phyloP scores from a whole-genome alignment of 2,329 filamentous ascomycete species.

The Nannizziopsis barbatae region DNA sequence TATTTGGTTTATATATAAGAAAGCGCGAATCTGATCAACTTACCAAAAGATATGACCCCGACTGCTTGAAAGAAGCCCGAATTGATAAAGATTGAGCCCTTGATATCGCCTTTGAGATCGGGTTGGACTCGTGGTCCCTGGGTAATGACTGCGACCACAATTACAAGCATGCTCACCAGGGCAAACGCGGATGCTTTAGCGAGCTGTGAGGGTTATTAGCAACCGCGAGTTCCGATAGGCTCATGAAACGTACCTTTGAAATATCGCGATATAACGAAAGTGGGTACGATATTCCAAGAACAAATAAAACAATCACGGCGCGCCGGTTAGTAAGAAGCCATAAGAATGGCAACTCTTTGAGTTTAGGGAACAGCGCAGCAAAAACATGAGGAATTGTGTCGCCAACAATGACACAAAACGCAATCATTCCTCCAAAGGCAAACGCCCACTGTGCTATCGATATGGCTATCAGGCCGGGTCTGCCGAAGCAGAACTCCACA shows the following conservation, averaged over 20 bases:
- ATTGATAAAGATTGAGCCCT: slow-evolving; percentile 64
- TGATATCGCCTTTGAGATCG: slow-evolving; percentile 61
- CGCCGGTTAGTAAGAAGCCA: slow-evolving; percentile 71
- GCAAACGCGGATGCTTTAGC: slow-evolving; percentile 93
- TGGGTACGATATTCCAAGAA: slow-evolving; percentile 76
- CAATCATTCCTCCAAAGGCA: slow-evolving; percentile 97
- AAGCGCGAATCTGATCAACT: slow-evolving; percentile 18
- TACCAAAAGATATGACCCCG: slow-evolving; percentile 95
- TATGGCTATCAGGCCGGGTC: slow-evolving; percentile 77
- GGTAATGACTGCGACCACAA: slow-evolving; percentile 74
- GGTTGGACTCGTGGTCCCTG: slow-evolving; percentile 66
- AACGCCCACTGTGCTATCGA: slow-evolving; percentile 92
- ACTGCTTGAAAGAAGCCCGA: slow-evolving; percentile 87
- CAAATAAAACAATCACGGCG: slow-evolving; percentile 78
- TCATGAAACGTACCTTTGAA: slow-evolving; percentile 58
- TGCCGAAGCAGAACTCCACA: slow-evolving; percentile 89
- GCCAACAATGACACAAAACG: slow-evolving; percentile 93
- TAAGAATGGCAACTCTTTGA: slow-evolving; percentile 62
- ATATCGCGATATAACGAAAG: slow-evolving; percentile 92
- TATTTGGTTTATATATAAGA: not conserved
- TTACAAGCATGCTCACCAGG: slow-evolving; percentile 83
- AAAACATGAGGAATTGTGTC: slow-evolving; percentile 92
- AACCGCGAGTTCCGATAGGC: slow-evolving; percentile 6
- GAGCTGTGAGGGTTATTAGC: slow-evolving; percentile 47
- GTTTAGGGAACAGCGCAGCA: slow-evolving; percentile 64